Evolutionary conservation across 2,329 filamentous ascomycete species (phyloP).

Genomic region (Ophiostoma piceae): DNA sequence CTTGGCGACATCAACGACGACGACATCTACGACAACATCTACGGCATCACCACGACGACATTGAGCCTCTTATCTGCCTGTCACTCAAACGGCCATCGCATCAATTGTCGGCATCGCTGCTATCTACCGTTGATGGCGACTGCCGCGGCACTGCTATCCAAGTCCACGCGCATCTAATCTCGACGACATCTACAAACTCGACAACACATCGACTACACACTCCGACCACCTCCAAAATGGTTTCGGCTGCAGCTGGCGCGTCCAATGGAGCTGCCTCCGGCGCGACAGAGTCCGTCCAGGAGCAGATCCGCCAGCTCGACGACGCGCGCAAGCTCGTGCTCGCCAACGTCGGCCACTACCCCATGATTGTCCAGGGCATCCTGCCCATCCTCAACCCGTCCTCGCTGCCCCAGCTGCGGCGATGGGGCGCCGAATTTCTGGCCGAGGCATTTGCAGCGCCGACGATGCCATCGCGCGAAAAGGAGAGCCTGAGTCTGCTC

Average conservation of each 20-base stretch:
- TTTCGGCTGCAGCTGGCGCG: slow-evolving; percentile 10
- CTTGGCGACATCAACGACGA: not conserved
- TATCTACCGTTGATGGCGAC: not conserved
- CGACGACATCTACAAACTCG: not conserved
- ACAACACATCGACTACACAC: not conserved
- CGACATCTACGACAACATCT: not conserved
- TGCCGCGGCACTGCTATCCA: not conserved
- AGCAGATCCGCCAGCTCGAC: slow-evolving; percentile 82
- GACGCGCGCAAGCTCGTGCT: slow-evolving; percentile 86
- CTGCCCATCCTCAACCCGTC: slow-evolving; percentile 80
- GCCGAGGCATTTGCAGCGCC: slow-evolving; percentile 94
- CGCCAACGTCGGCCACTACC: slow-evolving; percentile 80
- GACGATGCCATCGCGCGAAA: slow-evolving; percentile 68
- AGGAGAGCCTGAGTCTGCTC: slow-evolving; percentile 70
- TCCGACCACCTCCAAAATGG: slow-evolving; percentile 4
- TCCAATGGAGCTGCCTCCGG: not conserved
- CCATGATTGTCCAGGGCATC: slow-evolving; percentile 84
- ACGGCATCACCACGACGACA: not conserved
- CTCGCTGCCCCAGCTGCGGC: slow-evolving; percentile 71
- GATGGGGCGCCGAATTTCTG: slow-evolving; percentile 95
- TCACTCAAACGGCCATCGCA: not conserved
- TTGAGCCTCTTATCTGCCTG: not conserved
- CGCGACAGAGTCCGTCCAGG: slow-evolving; percentile 48
- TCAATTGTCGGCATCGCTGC: not conserved
- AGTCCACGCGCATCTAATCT: not conserved